These are phyloP conservation scores for Ophiosphaerella narmari DNA, from an alignment of 2,329 filamentous ascomycete species.

Conservation along the genomic window DNA sequence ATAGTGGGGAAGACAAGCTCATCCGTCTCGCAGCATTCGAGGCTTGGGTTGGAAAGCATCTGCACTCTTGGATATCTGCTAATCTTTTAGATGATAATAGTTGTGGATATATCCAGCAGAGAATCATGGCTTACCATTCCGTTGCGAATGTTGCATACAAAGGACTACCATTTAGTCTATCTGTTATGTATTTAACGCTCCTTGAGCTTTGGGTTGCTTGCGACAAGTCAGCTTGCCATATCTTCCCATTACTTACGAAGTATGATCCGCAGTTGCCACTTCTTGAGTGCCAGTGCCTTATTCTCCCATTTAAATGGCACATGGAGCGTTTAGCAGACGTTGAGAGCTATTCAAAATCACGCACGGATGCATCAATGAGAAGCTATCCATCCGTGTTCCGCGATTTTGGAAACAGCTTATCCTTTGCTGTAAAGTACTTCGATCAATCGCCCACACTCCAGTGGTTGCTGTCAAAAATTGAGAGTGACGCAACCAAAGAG, in stretches of 20 bases:
- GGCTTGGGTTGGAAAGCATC: slow-evolving; percentile 52
- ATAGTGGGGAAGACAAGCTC: slow-evolving; percentile 13
- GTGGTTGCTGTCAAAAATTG: slow-evolving; percentile 44
- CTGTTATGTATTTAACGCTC: slow-evolving; percentile 60
- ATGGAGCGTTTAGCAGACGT: slow-evolving; percentile 52
- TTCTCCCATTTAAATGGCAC: slow-evolving; percentile 52
- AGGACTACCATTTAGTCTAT: slow-evolving; percentile 53
- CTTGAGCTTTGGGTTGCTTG: slow-evolving; percentile 64
- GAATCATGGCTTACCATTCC: slow-evolving; percentile 22
- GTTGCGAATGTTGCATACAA: slow-evolving; percentile 39
- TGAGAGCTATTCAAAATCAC: slow-evolving; percentile 55
- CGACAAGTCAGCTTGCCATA: slow-evolving; percentile 53
- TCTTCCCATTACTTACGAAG: slow-evolving; percentile 50
- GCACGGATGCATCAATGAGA: slow-evolving; percentile 24
- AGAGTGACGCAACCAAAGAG: slow-evolving; percentile 39
- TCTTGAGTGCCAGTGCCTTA: slow-evolving; percentile 50
- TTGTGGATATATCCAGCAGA: slow-evolving; percentile 23
- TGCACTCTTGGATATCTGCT: slow-evolving; percentile 48
- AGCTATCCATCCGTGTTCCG: slow-evolving; percentile 45
- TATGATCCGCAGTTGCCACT: slow-evolving; percentile 55
- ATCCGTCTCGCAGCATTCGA: slow-evolving; percentile 59
- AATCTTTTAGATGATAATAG: slow-evolving; percentile 25
- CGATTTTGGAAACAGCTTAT: slow-evolving; percentile 37
- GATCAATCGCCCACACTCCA: slow-evolving; percentile 51
- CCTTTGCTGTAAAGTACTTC: slow-evolving; percentile 58